phyloP scores from a whole-genome alignment of 306 rosid species.

The Glycine latifolia region DNA sequence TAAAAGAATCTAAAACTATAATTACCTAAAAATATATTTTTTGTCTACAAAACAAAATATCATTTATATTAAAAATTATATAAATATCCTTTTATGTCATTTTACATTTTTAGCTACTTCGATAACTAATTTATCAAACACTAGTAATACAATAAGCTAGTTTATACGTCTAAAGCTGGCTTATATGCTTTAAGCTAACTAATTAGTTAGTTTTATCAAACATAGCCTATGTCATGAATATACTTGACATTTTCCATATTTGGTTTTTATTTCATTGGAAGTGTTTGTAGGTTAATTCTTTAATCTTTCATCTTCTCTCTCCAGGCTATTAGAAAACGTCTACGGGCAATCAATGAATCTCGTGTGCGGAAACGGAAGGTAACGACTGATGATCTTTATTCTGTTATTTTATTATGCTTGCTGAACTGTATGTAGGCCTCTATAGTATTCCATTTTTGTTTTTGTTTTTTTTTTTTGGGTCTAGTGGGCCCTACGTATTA shows the following conservation, averaged over 20 bases:
- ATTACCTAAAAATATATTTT: background rate
- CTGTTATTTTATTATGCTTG: constrained; percentile 36
- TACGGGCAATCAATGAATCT: constrained; percentile 94
- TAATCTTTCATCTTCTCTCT: constrained; percentile 45
- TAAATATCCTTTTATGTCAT: background rate
- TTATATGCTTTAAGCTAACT: background rate
- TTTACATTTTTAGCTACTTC: background rate
- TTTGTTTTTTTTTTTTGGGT: constrained; percentile 11
- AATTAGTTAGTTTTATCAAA: background rate
- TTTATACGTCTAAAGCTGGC: background rate
- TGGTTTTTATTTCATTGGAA: constrained; percentile 36
- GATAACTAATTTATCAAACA: background rate
- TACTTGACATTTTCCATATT: constrained; percentile 30
- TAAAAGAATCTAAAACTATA: background rate
- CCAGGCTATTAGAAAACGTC: constrained; percentile 85
- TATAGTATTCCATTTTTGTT: background rate
- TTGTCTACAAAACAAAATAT: background rate
- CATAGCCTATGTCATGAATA: constrained; percentile 15
- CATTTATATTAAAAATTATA: background rate
- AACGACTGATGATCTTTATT: constrained; percentile 45
- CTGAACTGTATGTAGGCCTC: constrained; percentile 24
- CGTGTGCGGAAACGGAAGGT: constrained; percentile 98
- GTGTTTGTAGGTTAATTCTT: constrained; percentile 34
- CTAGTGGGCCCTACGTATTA: constrained; percentile 32
- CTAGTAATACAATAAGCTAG: background rate